A percentile compares a stretch with the other conserved stretches of the same genome.
Evolutionary conservation across 257 asterid species (phyloP).

Genomic region (Sherardia arvensis): DNA sequence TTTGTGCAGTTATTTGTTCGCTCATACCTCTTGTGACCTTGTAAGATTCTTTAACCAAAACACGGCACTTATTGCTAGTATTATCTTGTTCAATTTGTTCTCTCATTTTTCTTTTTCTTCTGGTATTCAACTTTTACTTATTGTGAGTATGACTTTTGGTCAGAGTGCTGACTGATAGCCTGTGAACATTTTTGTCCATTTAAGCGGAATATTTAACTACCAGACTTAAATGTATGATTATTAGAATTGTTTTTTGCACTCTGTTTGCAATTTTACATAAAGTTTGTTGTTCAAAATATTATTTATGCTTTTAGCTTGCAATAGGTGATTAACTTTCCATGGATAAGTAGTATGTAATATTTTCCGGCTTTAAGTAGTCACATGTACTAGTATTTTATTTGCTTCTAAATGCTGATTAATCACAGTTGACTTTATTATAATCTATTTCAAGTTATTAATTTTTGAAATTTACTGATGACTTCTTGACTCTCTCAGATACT

Average conservation of each 20-base stretch:
- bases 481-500: conserved; percentile 40
- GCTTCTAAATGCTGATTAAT: background rate
- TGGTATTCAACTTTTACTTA: background rate
- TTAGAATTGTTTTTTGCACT: background rate
- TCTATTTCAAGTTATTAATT: conserved; percentile 1
- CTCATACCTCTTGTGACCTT: conserved; percentile 83
- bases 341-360: background rate
- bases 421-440: background rate
- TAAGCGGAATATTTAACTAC: background rate
- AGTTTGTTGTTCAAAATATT: background rate
- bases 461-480: conserved; percentile 6
- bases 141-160: background rate
- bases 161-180: background rate
- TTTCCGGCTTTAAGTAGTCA: background rate
- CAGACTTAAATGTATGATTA: background rate
- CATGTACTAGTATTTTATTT: background rate
- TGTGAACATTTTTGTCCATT: background rate
- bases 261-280: background rate
- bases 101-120: too few species aligned
- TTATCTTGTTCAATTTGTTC: background rate
- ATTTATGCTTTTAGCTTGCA: background rate
- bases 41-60: conserved; percentile 48
- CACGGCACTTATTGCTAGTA: background rate
- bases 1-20: conserved; percentile 71
- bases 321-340: background rate